Conservation (phyloP, 2,329 filamentous ascomycete genomes). For the Claviceps fusiformis region DNA sequence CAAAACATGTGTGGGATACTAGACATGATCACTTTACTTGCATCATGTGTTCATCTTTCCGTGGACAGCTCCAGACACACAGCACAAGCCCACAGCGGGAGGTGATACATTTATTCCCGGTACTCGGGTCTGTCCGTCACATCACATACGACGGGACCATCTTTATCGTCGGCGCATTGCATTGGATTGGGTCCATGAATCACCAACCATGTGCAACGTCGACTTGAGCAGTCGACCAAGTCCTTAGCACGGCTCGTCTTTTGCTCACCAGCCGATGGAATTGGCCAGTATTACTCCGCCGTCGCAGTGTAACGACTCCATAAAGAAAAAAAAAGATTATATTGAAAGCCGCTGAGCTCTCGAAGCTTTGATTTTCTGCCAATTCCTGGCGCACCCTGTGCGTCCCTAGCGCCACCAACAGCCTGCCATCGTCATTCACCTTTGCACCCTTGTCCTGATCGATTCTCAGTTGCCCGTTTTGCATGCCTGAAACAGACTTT, state of each 20-base stretch:
- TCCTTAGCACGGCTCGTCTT: neutral
- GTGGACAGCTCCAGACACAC: neutral
- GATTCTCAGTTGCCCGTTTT: neutral
- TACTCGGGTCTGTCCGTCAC: neutral
- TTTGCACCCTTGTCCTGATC: neutral
- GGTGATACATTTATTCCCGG: neutral
- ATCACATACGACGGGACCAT: neutral
- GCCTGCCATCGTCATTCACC: neutral
- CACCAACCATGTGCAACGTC: neutral
- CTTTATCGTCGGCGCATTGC: neutral
- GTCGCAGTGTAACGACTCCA: neutral
- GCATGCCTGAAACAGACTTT: neutral
- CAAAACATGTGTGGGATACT: neutral
- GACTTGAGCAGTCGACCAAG: neutral
- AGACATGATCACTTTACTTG: neutral
- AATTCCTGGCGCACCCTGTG: neutral
- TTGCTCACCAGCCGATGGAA: neutral
- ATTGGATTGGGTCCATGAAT: neutral
- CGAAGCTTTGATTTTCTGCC: neutral
- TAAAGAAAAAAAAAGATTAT: neutral
- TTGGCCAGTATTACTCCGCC: neutral
- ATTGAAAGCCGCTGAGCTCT: neutral
- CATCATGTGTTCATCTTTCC: neutral
- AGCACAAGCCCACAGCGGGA: neutral
- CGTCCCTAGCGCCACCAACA: neutral